Percentiles rank a stretch among this genome's conserved stretches.
phyloP scores from a whole-genome alignment of 108 stramenopile genomes.

The Bacterosira constricta region DNA sequence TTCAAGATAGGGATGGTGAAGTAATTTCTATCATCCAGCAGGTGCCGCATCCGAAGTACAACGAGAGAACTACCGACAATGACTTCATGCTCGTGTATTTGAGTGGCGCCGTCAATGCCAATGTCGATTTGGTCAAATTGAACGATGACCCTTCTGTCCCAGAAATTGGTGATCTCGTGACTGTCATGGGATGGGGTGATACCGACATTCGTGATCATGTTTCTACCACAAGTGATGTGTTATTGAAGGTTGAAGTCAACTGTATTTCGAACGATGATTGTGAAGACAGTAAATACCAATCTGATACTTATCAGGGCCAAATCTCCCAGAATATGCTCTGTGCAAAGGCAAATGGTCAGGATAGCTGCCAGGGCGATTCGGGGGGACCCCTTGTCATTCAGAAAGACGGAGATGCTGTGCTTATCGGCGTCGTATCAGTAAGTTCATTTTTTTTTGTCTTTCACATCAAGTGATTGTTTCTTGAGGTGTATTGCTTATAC shows the following conservation, averaged over 20 bases:
- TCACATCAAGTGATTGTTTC: too few relatives aligned
- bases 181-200: conserved; percentile 63
- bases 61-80: conserved; percentile 19
- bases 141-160: conserved; percentile 42
- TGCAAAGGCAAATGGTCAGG: conserved; percentile 30
- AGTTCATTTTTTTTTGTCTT: too few relatives aligned
- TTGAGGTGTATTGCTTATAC: too few relatives aligned
- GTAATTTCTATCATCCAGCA: conserved; percentile 1
- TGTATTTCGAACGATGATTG: conserved; percentile 45
- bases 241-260: conserved; percentile 33
- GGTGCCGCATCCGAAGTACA: conserved; percentile 22
- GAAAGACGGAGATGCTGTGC: too few relatives aligned
- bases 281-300: conserved; percentile 18
- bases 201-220: neutral
- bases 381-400: neutral
- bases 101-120: neutral
- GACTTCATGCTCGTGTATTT: conserved; percentile 26
- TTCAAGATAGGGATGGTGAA: conserved; percentile 1
- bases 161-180: conserved; percentile 27
- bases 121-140: conserved; percentile 25
- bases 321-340: conserved; percentile 51
- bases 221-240: neutral
- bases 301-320: conserved; percentile 20
- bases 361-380: conserved; percentile 26
- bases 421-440: too few relatives aligned